Evolutionary conservation across 768 basidiomycete species (phyloP).

Genomic region (Guyanaporus albipodus): DNA sequence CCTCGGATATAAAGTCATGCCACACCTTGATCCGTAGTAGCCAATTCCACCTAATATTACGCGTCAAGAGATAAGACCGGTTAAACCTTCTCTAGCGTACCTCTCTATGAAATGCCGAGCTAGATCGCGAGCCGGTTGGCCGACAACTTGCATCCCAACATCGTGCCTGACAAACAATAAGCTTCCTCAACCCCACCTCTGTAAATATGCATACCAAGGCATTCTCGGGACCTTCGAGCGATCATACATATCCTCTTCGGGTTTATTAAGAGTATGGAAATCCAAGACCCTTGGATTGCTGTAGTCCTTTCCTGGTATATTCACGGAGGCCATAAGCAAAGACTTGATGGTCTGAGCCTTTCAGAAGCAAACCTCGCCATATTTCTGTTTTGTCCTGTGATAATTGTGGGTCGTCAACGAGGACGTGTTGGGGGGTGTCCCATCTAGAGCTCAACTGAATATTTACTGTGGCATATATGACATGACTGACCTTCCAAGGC

Average conservation of each 20-base stretch:
- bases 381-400: conserved; percentile 61
- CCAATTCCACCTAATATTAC: conserved; percentile 76
- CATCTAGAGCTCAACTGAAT: conserved; percentile 48
- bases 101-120: conserved; percentile 93
- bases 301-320: conserved; percentile 79
- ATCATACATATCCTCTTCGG: conserved; percentile 94
- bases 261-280: conserved; percentile 83
- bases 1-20: not conserved
- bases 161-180: conserved; percentile 72
- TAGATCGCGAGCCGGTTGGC: conserved; percentile 92
- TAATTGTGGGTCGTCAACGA: conserved; percentile 78
- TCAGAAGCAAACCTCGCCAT: conserved; percentile 69
- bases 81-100: conserved; percentile 34
- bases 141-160: conserved; percentile 92
- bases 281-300: conserved; percentile 86
- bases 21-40: conserved; percentile 86
- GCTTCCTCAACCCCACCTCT: not conserved
- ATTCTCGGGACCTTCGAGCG: conserved; percentile 84
- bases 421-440: conserved; percentile 93
- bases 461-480: not conserved
- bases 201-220: conserved; percentile 70
- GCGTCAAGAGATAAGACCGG: conserved; percentile 3
- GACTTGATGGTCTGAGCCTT: not conserved
- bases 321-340: not conserved
- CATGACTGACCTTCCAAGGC: conserved; percentile 68